Base-by-base conservation (phyloP, 2,329 filamentous ascomycete species). In the Didymella pomorum region DNA sequence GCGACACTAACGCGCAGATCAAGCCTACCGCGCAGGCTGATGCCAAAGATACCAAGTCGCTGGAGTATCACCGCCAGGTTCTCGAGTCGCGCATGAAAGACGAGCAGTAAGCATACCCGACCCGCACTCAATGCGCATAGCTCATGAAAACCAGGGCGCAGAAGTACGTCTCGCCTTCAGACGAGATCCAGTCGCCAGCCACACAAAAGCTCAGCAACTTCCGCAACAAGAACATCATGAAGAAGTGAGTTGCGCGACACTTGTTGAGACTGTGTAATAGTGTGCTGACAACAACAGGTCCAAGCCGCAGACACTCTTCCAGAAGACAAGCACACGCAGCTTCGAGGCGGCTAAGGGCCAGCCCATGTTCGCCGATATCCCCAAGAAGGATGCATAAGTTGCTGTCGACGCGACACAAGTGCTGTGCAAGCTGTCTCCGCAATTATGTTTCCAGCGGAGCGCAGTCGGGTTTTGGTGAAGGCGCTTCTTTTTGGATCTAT, bases 141-240 rank as follows among this genome's bases (percentile, higher is more conserved):
- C 70, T 75, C 60, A 75, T 43, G 8, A n/a, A 11, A 9, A 44
- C 65, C 68, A 78, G 79, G 66, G 79, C 80, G 50, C 80, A 82
- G 68, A 80, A 84, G 66, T 94, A 93, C 79, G 82, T 93, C 75
- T 93, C 90, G 18, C 92, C 92, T 2, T 93, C 90, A n/a, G 92
- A 96, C 78, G 88, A 87, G 79, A 93, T 96, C 81, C 91, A 93
- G 88, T 93, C 89, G 69, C 92, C 92, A 33, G 93, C 91, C 78
- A 90, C 89, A 18, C 89, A 90, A 77, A 95, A 95, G 84, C 85
- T 95, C 70, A 89, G 84, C 63, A 89, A 89, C 39, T 87, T 93
- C 78, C 90, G 91, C 79, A 91, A 86, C 80, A 93, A 92, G 82
- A 89, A 92, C 71, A 88, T 88, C 62, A 85, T 84, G 79, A 94